phyloP scores from a whole-genome alignment of 2,329 filamentous ascomycete genomes.

The Penicillium hesseltinei region DNA sequence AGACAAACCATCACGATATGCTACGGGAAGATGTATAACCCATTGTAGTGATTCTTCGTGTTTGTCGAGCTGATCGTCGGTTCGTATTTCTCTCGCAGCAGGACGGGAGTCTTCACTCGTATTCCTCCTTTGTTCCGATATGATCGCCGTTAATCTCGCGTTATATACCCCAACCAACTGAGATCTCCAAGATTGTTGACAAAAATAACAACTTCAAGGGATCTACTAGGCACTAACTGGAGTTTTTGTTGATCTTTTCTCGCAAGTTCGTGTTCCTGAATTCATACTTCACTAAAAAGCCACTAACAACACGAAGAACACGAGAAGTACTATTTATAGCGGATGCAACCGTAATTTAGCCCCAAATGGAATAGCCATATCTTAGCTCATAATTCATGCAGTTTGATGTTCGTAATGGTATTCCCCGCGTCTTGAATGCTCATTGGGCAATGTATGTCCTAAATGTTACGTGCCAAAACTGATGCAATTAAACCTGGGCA shows the following conservation, averaged over 20 bases:
- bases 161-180: too few relatives aligned
- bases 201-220: background rate
- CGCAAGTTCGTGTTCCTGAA: conserved; percentile 5
- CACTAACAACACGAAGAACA: background rate
- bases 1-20: background rate
- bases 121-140: background rate
- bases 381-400: too few relatives aligned
- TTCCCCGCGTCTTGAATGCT: background rate
- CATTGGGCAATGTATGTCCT: too few relatives aligned
- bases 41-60: background rate
- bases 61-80: background rate
- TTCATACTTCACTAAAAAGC: background rate
- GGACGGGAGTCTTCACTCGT: background rate
- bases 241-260: background rate
- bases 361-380: too few relatives aligned
- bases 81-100: background rate
- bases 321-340: conserved; percentile 1
- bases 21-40: too few relatives aligned
- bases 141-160: background rate
- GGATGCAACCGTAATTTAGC: background rate
- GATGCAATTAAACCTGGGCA: too few relatives aligned
- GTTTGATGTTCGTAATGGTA: background rate
- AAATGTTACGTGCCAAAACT: background rate
- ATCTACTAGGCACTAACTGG: background rate
- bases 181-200: background rate